phyloP scores from a whole-genome alignment of 805 yeast species.

The Kodamaea lidongshanica region DNA sequence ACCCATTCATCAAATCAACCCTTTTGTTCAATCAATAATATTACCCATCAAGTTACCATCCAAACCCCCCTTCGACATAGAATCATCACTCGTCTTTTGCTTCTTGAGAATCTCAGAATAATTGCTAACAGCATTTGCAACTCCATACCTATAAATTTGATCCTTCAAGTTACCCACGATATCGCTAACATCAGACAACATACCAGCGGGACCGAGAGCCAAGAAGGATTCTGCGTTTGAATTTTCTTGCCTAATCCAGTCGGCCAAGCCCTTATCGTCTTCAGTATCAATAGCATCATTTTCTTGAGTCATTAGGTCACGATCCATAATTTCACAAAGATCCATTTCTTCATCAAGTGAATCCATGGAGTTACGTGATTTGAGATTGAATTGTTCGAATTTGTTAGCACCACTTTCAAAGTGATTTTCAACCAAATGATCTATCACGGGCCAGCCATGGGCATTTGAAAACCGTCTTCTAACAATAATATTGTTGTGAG shows the following conservation, averaged over 20 bases:
- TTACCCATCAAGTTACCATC: no score
- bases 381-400: constrained; percentile 6
- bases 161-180: constrained; percentile 43
- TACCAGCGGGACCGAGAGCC: constrained; percentile 66
- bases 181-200: constrained; percentile 59
- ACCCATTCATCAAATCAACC: no score
- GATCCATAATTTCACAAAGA: constrained; percentile 23
- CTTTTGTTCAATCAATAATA: no score
- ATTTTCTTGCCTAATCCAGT: constrained; percentile 46
- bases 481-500: constrained; percentile 89
- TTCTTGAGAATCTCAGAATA: constrained; percentile 8
- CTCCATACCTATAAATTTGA: constrained; percentile 22
- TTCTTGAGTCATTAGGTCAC: constrained; percentile 32
- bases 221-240: constrained; percentile 34
- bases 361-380: constrained; percentile 11
- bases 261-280: constrained; percentile 15
- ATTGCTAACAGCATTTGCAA: constrained; percentile 7
- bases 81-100: no score
- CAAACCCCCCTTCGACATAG: no score
- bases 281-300: constrained; percentile 28
- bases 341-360: constrained; percentile 25
- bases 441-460: constrained; percentile 91
- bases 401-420: constrained; percentile 30
- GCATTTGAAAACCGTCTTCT: constrained; percentile 87
- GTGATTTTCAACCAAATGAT: constrained; percentile 68